Conservation (phyloP, 805 yeast genomes). For the Starmerella lactis-condensi region DNA sequence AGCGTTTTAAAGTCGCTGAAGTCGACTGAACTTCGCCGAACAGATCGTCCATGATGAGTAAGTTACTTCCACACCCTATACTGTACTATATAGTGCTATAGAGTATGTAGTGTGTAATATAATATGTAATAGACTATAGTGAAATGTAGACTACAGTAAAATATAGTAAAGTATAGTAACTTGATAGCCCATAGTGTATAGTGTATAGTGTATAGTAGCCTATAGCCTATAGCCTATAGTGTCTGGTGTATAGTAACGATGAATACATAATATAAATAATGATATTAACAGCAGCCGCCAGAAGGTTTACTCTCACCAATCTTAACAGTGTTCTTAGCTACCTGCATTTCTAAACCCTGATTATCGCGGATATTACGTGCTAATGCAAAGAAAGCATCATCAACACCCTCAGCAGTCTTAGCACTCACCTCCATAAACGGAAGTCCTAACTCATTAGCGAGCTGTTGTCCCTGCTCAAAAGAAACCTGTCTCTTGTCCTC, state of each 20-base stretch:
- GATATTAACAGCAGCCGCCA: conserved; percentile 20
- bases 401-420: conserved; percentile 80
- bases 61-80: no score
- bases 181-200: no score
- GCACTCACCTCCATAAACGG: conserved; percentile 96
- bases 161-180: no score
- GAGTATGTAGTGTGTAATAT: no score
- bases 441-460: conserved; percentile 70
- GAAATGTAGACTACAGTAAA: no score
- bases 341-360: conserved; percentile 30
- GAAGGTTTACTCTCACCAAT: conserved; percentile 16
- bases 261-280: neutral
- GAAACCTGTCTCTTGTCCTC: conserved; percentile 71
- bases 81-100: no score
- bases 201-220: no score
- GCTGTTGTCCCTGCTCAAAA: conserved; percentile 72
- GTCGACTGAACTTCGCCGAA: no score
- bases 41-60: no score
- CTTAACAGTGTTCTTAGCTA: conserved; percentile 19
- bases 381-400: conserved; percentile 73
- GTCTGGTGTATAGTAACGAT: no score
- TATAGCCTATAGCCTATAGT: no score
- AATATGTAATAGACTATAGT: no score
- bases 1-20: conserved; percentile 15
- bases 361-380: conserved; percentile 76